Conservation (phyloP, 169 alveolate species). For the Plasmodium knowlesi region DNA sequence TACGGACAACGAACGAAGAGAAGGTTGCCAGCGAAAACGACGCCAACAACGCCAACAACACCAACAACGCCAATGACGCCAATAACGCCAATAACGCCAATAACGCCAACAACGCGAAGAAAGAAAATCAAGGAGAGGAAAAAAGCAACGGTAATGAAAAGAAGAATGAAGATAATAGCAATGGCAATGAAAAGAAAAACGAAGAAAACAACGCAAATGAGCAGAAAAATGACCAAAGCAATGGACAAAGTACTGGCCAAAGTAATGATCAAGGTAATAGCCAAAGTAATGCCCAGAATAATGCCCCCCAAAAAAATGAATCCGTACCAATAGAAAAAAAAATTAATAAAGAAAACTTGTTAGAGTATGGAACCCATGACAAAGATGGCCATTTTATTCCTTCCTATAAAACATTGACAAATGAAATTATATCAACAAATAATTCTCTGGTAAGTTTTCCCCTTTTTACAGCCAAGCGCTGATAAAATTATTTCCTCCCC, state of each 20-base stretch:
- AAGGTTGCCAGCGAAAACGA: constrained; percentile 1
- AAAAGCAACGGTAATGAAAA: constrained; percentile 3
- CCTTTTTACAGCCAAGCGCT: neutral
- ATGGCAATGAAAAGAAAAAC: neutral
- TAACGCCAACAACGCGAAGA: neutral
- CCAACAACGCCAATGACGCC: neutral
- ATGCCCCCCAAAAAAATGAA: neutral
- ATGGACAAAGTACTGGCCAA: neutral
- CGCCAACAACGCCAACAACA: neutral
- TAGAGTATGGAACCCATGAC: constrained; percentile 69
- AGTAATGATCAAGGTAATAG: neutral
- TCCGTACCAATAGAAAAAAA: constrained; percentile 27
- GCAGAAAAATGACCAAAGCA: constrained; percentile 11
- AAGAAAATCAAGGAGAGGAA: constrained; percentile 3
- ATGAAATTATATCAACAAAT: constrained; percentile 61
- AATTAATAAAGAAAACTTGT: constrained; percentile 50
- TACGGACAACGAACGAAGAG: constrained; percentile 8
- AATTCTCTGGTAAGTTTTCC: constrained; percentile 37
- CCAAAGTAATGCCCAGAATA: neutral
- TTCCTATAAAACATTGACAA: constrained; percentile 62
- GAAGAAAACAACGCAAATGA: constrained; percentile 7
- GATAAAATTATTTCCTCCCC: neutral
- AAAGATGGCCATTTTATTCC: constrained; percentile 61
- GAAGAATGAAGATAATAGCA: neutral
- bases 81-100: neutral